A percentile compares a stretch with the other conserved stretches of the same genome.
Conservation (phyloP, 1,284 basidiomycete genomes). For the Malassezia sp. region DNA sequence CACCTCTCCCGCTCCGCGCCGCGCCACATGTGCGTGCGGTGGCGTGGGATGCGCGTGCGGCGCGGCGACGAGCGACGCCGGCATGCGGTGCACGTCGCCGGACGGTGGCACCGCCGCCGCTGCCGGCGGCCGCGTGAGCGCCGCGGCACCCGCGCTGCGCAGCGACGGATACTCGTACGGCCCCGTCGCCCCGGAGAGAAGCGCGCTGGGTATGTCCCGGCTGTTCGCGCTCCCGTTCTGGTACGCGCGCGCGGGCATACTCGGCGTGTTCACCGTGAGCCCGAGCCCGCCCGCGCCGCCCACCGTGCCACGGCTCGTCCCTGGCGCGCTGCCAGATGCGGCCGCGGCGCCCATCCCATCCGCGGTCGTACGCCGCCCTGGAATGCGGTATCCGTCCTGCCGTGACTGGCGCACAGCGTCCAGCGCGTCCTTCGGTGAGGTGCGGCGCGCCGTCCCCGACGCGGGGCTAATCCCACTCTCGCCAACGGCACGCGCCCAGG, state of each 20-base stretch:
- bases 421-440: constrained; percentile 16
- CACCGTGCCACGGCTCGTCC: too few species aligned
- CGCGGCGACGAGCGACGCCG: not conserved
- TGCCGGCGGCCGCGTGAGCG: not conserved
- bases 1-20: too few species aligned
- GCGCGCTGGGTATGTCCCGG: not conserved
- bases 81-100: not conserved
- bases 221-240: not conserved
- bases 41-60: not conserved
- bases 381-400: not conserved
- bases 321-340: not conserved
- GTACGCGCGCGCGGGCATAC: constrained; percentile 4
- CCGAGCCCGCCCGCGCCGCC: too few species aligned
- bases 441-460: not conserved
- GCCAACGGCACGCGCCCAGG: constrained; percentile 64
- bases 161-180: not conserved
- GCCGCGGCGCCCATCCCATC: not conserved
- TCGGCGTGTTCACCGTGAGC: not conserved
- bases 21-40: not conserved
- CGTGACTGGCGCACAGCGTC: constrained; percentile 9
- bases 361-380: not conserved
- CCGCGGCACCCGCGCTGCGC: not conserved
- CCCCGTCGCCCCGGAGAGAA: not conserved
- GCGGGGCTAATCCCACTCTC: constrained; percentile 50
- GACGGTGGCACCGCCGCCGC: constrained; percentile 4